Evolutionary conservation across 768 basidiomycete species (phyloP), one percentile per base, ranked within the genome.

Genomic region (Cystobasidium ongulense): DNA sequence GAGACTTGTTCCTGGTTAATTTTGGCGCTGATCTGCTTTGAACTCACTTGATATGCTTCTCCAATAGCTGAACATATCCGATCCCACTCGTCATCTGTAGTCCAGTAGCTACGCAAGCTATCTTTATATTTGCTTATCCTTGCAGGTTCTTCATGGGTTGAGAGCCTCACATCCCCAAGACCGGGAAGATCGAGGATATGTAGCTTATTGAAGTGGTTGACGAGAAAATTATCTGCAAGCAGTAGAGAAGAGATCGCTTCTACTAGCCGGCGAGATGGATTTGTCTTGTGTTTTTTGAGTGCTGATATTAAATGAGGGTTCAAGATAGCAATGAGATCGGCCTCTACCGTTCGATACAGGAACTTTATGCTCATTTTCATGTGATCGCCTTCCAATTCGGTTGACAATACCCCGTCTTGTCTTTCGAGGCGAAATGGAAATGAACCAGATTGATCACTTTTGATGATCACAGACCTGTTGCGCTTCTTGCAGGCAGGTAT

Each of bases 401-500:
- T 4, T 43, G 15, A 17, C 46, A n/a, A 5, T 41, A 64, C 7
- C 23, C 33, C 29, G 5, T 15, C 46, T 39, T 52, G 8, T 31
- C 36, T 39, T 17, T 43, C 39, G 29, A 65, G 33, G 15, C 66
- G 66, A 27, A 68, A 68, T 7, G 43, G 39, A 23, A 68, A 68
- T 3, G 39, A 8, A 10, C 31, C 66, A 52, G 66, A 11, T 41
- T 50, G 39, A 52, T 39, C 25, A 13, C 39, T 23, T 15, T 52
- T 25, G n/a, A 68, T 23, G 3, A 33, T 10, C n/a, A 68, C 41
- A 2, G 46, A 8, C n/a, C 66, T 46, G 5, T 1, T 11, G 23
- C 36, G 23, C 23, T 10, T 25, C 23, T 68, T 52, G 23, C 10
- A 18, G 2, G 66, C 46, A 3, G 66, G 8, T 2, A 52, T 27